Percentiles rank a stretch among this genome's conserved stretches.
These are phyloP conservation scores for Neoarthrinium moseri DNA, from an alignment of 2,329 filamentous ascomycete species.

Conservation along the genomic window DNA sequence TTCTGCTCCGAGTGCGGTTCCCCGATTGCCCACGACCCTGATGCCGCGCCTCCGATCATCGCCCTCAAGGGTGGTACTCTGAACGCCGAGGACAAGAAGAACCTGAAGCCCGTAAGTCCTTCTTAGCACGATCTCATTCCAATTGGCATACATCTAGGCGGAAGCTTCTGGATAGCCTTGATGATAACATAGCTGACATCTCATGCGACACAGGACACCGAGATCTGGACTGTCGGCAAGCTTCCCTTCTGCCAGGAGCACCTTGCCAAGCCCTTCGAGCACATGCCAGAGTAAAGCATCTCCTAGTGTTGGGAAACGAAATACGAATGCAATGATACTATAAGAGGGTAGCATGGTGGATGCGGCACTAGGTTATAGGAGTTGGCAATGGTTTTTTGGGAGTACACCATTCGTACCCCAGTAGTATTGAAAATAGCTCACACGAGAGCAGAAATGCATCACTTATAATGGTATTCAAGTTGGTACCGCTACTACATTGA, in stretches of 20 bases:
- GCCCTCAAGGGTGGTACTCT: constrained; percentile 67
- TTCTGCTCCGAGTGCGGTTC: constrained; percentile 71
- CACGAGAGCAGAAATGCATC: too few species aligned
- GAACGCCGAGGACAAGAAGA: constrained; percentile 64
- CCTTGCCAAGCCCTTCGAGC: constrained; percentile 59
- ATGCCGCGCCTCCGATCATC: constrained; percentile 68
- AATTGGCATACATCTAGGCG: too few species aligned
- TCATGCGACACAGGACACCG: constrained; percentile 47
- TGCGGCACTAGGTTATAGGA: constrained; percentile 1
- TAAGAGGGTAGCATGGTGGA: background rate
- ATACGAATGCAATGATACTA: background rate
- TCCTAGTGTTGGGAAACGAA: too few species aligned
- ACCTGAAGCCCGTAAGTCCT: constrained; percentile 57
- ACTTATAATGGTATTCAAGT: too few species aligned
- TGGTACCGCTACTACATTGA: too few species aligned
- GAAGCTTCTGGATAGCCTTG: too few species aligned
- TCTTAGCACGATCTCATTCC: background rate
- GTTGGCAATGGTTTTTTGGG: too few species aligned
- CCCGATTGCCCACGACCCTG: constrained; percentile 69
- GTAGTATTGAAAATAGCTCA: too few species aligned
- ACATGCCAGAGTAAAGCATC: constrained; percentile 58
- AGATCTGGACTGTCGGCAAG: constrained; percentile 70
- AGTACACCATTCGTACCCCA: too few species aligned
- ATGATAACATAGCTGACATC: too few species aligned
- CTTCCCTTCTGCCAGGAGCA: constrained; percentile 69